Base-by-base conservation (phyloP, 805 yeast genomes). In the Candida incommunis region DNA sequence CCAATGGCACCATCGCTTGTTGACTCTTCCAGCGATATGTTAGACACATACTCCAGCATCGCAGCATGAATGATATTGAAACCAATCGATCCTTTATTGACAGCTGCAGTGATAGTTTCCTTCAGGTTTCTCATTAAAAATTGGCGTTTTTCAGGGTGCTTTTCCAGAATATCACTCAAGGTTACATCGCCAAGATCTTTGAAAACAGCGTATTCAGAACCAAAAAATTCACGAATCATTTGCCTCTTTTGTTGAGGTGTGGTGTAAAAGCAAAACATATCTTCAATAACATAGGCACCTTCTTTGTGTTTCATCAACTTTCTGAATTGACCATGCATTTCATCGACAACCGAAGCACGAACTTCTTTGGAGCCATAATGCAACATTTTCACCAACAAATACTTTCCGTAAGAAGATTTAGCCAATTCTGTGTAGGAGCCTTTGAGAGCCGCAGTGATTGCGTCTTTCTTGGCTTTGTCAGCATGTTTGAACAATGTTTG, bases 231-330 rank as follows among this genome's bases (percentile, higher is more conserved):
- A 64, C 92, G 78, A 52, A 90, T 77, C 82, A 90, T 88, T 65
- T 85, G 95, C 46, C 76, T 75, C 63, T 76, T 83, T 65, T 90
- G 97, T 50, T 80, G 84, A 24, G 81, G 74, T 22, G 86, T 76
- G 9, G 96, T 77, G 63, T 88, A 90, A 46, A 87, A 74, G 22
- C 85, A 84, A 60, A 71, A 90, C 57, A 85, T 70, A 70, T 90
- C 98, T 65, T 90, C 97, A 52, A 88, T 87, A 34, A 90, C 97
- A 57, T 90, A 87, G 13, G 97, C 97, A 65, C 96, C 98, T 71
- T 90, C 97, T 67, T 83, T 81, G 66, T 90, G 96, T 70, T 94
- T 79, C 92, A 90, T 86, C 47, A 90, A 70, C 65, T 86, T 90
- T 62, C 96, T 74, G 57, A 85, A 75, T 55, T 80, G 80, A 43